Base-by-base conservation (phyloP, 306 rosid genomes). In the Prunus persica region DNA sequence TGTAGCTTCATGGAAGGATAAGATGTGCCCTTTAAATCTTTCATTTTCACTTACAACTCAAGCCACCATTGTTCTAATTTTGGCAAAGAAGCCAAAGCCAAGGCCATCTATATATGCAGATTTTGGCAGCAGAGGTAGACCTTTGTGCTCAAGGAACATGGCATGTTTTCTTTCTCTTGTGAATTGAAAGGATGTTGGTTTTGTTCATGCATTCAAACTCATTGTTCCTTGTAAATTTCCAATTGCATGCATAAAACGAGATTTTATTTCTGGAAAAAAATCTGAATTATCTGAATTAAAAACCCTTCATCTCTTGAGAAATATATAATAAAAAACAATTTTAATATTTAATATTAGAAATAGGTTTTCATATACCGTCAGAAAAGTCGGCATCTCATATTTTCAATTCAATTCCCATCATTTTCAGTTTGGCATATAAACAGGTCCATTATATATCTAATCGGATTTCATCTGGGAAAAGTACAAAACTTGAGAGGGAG, bases 111-210 rank as follows among this genome's bases (percentile, higher is more conserved):
- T 8, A 75, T 6, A 11, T 61, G 51, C 71, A 62, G 41, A 16
- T 63, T 74, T 50, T 49, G 62, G 56, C 20, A n/a, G 54, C 25
- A 58, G n/a, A 12, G 19, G 25, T 24, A 28, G 13, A 56, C 18
- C 12, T 56, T 43, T 62, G 52, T 25, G 41, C 30, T 58, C 28
- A 46, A 47, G 22, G 27, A 75, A 81, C 76, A 71, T 71, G 71
- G 64, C 65, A 13, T 61, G 74, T 79, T 64, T 70, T 86, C 62
- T 76, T 55, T 55, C 38, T 47, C 38, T 62, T 65, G 5, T 22
- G 22, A 32, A 32, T 27, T 7, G 28, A 15, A 15, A 52, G 49
- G 38, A 56, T 9, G 50, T 12, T 24, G 8, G 28, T 51, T 67
- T 18, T 41, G 14, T 67, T 67, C 47, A 27, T 3, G 16, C 28